Evolutionary conservation across 192 early-diverging fungal genomes (phyloP), one percentile per base, ranked within the genome.

Genomic region (Backusella parvicylindrica): DNA sequence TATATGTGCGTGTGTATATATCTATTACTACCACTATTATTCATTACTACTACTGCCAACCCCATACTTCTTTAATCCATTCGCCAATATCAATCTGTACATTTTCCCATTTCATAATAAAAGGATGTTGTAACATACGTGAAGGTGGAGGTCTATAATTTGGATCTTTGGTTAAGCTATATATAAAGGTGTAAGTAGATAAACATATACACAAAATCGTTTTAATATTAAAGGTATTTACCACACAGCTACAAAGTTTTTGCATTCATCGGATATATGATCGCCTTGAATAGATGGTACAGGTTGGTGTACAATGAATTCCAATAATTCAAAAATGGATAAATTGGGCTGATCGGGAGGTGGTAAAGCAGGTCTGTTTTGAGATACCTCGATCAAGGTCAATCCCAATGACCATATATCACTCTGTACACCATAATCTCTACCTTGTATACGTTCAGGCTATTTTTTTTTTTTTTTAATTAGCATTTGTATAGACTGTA

Each of bases 351-450:
- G 74, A 35, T 75, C 81, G 6, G 81, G 75, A 9, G 81, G 81
- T 5, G 96, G 97, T 78, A 96, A 97, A 26, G 97, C 96, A 83
- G 96, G 95, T 81, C 92, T 89, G 76, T 92, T 96, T 79, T 95
- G 89, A 3, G 96, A 96, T 6, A 97, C 88, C 83, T 99, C 98
- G 74, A 99, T 93, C 36, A 99, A 83, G 0, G 96, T 95, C 72
- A 99, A 82, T 0, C 95, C 95, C 50, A 99, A 80, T 11, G 95
- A 96, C 98, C 98, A 99, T n/a, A 99, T 91, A 78, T 99, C 97
- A 23, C 94, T 93, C 69, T 94, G 92, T 18, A 97, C 94, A 1
- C 93, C 90, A 75, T 99, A 95, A 38, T 86, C 84, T 79, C 86
- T 92, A 72, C 95, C 95, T 83, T 95, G 92, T 77, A 99, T 98